A percentile compares a stretch with the other conserved stretches of the same genome.
These are phyloP conservation scores for Venturia aucupariae DNA, from an alignment of 2,329 filamentous ascomycete genomes.

Conservation along the genomic window DNA sequence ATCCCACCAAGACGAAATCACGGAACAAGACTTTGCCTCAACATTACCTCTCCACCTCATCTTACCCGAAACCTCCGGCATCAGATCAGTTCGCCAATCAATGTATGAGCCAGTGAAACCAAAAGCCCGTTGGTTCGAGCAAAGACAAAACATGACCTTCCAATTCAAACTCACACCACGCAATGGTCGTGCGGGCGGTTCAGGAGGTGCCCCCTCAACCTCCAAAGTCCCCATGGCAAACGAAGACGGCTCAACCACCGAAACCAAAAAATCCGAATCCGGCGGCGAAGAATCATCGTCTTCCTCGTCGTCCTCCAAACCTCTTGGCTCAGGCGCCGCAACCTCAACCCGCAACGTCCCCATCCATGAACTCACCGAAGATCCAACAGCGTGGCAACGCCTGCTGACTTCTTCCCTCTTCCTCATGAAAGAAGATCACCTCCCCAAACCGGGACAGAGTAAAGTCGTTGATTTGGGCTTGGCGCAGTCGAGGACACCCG, in stretches of 20 bases:
- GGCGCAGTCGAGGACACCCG: not conserved
- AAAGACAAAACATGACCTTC: conserved; percentile 10
- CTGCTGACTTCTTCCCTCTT: conserved; percentile 11
- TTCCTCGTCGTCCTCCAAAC: not conserved
- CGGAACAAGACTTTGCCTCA: conserved; percentile 11
- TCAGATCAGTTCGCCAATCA: conserved; percentile 8
- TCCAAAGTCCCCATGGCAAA: conserved; percentile 6
- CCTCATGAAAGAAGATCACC: conserved; percentile 13
- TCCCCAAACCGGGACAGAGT: conserved; percentile 7
- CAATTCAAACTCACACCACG: conserved; percentile 13
- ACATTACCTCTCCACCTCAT: not conserved
- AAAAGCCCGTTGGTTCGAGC: conserved; percentile 10
- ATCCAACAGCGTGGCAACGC: conserved; percentile 12
- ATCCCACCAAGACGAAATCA: not conserved
- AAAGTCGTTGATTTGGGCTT: conserved; percentile 12
- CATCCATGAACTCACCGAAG: conserved; percentile 4
- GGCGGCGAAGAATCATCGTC: not conserved
- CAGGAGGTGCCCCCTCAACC: not conserved
- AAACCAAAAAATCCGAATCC: not conserved
- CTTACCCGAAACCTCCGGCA: not conserved
- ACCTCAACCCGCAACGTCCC: conserved; percentile 5
- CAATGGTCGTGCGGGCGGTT: not conserved
- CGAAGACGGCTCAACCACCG: conserved; percentile 10
- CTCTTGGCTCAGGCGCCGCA: not conserved
- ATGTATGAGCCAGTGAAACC: not conserved